Percentiles rank a stretch among this genome's conserved stretches.
Evolutionary conservation across 768 basidiomycete genomes (phyloP).

Genomic region (Leccinellum rugosiceps): DNA sequence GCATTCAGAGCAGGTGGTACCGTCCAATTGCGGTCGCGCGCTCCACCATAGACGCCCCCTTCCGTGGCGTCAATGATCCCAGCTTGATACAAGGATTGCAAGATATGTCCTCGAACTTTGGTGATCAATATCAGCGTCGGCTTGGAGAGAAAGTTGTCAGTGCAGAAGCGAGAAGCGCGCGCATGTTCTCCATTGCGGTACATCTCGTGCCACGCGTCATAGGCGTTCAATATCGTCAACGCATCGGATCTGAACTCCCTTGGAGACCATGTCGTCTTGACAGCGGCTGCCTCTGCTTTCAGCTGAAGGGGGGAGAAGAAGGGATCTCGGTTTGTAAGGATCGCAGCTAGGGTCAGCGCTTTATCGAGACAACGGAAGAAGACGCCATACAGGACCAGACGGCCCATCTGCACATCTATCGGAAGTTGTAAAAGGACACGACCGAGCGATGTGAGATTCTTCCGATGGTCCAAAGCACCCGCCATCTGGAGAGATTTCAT

Average conservation of each 20-base stretch:
- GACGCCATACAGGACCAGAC: slow-evolving; percentile 83
- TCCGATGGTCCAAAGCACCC: slow-evolving; percentile 75
- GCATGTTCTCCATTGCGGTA: slow-evolving; percentile 63
- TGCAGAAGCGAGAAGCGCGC: slow-evolving; percentile 71
- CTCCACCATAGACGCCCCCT: slow-evolving; percentile 45
- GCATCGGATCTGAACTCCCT: slow-evolving; percentile 82
- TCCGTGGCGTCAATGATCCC: slow-evolving; percentile 83
- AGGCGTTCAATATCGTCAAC: slow-evolving; percentile 75
- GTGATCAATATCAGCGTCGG: slow-evolving; percentile 79
- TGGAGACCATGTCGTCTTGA: slow-evolving; percentile 78
- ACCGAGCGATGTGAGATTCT: slow-evolving; percentile 83
- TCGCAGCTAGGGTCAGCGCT: slow-evolving; percentile 86
- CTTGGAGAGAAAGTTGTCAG: slow-evolving; percentile 85
- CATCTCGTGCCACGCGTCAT: slow-evolving; percentile 75
- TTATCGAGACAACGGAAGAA: slow-evolving; percentile 92
- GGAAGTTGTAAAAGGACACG: slow-evolving; percentile 86
- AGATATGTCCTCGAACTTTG: slow-evolving; percentile 74
- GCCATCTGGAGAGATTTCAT: slow-evolving; percentile 79
- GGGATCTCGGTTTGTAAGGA: slow-evolving; percentile 86
- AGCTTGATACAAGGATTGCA: slow-evolving; percentile 71
- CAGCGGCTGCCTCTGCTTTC: slow-evolving; percentile 64
- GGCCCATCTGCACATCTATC: slow-evolving; percentile 86
- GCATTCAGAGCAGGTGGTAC: slow-evolving; percentile 68
- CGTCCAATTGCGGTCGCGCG: slow-evolving; percentile 32
- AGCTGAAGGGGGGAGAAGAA: slow-evolving; percentile 81